Base-by-base conservation (phyloP, 306 rosid species). In the Canavalia ensiformis region DNA sequence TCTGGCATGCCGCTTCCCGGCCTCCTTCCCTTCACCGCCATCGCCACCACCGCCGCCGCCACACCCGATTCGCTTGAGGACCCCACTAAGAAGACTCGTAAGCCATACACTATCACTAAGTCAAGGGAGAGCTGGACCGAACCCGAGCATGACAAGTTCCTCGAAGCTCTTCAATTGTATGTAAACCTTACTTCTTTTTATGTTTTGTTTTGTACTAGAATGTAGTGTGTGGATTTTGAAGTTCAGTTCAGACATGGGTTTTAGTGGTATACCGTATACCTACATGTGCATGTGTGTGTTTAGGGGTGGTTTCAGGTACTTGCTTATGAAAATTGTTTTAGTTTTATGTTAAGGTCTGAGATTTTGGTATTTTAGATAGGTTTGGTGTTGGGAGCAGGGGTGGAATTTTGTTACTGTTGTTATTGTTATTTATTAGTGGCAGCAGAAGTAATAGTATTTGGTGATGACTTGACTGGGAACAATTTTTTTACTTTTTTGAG, bases 91-190 rank as follows among this genome's bases (percentile, higher is more conserved):
- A 95, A 95, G 90, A 85, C 90, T 68, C 91, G 98, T 0, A 95
- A 95, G 58, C 98, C 98, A 2, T 95, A 95, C 84, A 95, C 99
- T 37, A 95, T 95, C 11, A 93, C 98, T 75, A 95, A 95, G 94
- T 93, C 99, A 49, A 83, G 99, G 68, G 99, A 95, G 89, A 95
- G 95, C 90, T 95, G 97, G 98, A 93, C 96, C 6, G 98, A 95
- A 56, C 98, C 98, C 0, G 98, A 95, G 85, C 99, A 95, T 64
- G 99, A 95, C 85, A 95, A 95, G 86, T 95, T 95, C 60, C 96
- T 93, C 35, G 99, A 95, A 87, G 99, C 99, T 11, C 94, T 95
- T 25, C 99, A 95, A 78, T 88, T 95, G 99, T 95, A 94, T 1
- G 41, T 25, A 2, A 28, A 76, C 7, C 3, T 33, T 63, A 31